These are phyloP conservation scores for Ogataea paradorogensis DNA, from an alignment of 805 yeast genomes.

Conservation along the genomic window DNA sequence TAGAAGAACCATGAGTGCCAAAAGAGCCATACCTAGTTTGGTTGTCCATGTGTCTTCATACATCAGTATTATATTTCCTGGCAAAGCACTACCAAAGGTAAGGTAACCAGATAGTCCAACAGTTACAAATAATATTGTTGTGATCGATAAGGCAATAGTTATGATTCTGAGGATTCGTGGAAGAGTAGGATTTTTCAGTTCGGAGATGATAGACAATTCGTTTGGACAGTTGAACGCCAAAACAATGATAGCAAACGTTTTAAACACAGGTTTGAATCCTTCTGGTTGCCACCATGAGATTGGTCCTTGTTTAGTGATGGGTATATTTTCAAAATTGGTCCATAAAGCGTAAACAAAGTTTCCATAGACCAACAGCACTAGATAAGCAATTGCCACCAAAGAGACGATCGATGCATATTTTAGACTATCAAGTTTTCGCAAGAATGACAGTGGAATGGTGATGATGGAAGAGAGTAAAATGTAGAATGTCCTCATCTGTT, in stretches of 20 bases:
- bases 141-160: slow-evolving; percentile 46
- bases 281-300: slow-evolving; percentile 42
- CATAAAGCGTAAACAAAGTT: slow-evolving; percentile 39
- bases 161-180: slow-evolving; percentile 46
- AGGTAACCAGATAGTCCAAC: slow-evolving; percentile 72
- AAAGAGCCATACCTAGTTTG: slow-evolving; percentile 53
- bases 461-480: slow-evolving; percentile 50
- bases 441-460: slow-evolving; percentile 60
- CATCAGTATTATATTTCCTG: slow-evolving; percentile 68
- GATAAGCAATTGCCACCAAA: slow-evolving; percentile 60
- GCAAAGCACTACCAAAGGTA: slow-evolving; percentile 63
- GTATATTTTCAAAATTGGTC: slow-evolving; percentile 39
- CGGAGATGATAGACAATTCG: slow-evolving; percentile 73
- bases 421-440: slow-evolving; percentile 63
- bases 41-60: slow-evolving; percentile 54
- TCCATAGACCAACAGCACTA: slow-evolving; percentile 52
- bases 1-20: slow-evolving; percentile 70
- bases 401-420: slow-evolving; percentile 72
- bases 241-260: slow-evolving; percentile 70
- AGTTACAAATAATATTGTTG: slow-evolving; percentile 54
- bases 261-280: slow-evolving; percentile 43
- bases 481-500: slow-evolving; percentile 45
- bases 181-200: slow-evolving; percentile 53
- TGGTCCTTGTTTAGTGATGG: slow-evolving; percentile 40
- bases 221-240: slow-evolving; percentile 85